phyloP scores from a whole-genome alignment of 2,329 filamentous ascomycete species.

The Zymoseptoria tritici region DNA sequence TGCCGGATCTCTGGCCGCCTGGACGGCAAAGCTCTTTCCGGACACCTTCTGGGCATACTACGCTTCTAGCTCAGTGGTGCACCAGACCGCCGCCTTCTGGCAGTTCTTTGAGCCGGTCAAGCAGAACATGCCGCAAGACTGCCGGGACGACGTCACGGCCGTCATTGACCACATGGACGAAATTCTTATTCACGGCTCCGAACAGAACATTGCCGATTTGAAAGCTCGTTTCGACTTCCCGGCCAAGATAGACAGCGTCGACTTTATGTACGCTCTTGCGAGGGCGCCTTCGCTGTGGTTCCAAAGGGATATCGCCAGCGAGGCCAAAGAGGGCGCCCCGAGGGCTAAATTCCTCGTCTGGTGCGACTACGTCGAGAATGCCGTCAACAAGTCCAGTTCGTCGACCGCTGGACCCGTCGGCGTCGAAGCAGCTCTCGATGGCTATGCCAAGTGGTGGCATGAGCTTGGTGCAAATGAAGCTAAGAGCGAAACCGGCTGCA shows the following conservation, averaged over 20 bases:
- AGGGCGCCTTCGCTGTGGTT: slow-evolving; percentile 54
- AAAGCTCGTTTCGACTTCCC: slow-evolving; percentile 48
- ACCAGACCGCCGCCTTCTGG: slow-evolving; percentile 52
- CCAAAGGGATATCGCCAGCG: slow-evolving; percentile 46
- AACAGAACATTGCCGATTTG: slow-evolving; percentile 32
- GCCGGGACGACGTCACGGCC: slow-evolving; percentile 45
- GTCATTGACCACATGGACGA: slow-evolving; percentile 47
- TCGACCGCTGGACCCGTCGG: slow-evolving; percentile 38
- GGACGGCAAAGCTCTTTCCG: slow-evolving; percentile 46
- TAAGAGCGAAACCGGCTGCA: slow-evolving; percentile 46
- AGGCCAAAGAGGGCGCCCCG: slow-evolving; percentile 39
- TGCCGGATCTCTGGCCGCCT: slow-evolving; percentile 49
- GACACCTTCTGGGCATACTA: slow-evolving; percentile 56
- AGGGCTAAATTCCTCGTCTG: slow-evolving; percentile 41
- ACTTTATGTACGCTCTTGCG: slow-evolving; percentile 47
- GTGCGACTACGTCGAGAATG: slow-evolving; percentile 36
- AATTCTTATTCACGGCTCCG: slow-evolving; percentile 24
- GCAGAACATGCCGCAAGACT: slow-evolving; percentile 52
- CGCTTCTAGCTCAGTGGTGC: slow-evolving; percentile 48
- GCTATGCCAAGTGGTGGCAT: slow-evolving; percentile 49
- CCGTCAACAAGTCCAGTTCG: slow-evolving; percentile 6
- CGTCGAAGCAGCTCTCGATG: slow-evolving; percentile 45
- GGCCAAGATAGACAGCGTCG: slow-evolving; percentile 43
- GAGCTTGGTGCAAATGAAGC: slow-evolving; percentile 39
- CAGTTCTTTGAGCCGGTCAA: slow-evolving; percentile 52